phyloP scores from a whole-genome alignment of 78 protist species.

The Dictyostelium firmibasis region DNA sequence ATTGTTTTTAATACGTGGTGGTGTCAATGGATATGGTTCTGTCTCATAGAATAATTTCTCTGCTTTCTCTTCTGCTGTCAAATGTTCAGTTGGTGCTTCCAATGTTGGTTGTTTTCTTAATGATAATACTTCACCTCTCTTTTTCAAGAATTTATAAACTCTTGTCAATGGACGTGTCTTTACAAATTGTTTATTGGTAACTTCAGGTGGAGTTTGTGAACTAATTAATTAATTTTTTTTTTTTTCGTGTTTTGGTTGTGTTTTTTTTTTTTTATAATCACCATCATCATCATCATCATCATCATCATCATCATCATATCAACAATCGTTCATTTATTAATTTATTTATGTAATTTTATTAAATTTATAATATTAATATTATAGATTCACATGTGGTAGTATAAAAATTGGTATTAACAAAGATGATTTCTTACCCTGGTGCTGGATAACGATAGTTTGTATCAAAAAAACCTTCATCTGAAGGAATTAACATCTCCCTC shows the following conservation, averaged over 20 bases:
- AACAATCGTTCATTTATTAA: no score
- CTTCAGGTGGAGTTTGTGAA: constrained; percentile 79
- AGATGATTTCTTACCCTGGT: constrained; percentile 81
- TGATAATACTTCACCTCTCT: constrained; percentile 78
- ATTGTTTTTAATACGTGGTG: constrained; percentile 19
- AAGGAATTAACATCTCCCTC: not conserved
- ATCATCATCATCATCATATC: no score
- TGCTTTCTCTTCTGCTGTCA: not conserved
- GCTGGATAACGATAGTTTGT: constrained; percentile 66
- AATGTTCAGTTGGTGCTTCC: not conserved
- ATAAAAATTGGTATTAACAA: no score
- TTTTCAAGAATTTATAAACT: constrained; percentile 57
- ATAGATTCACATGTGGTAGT: no score
- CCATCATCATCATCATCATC: no score
- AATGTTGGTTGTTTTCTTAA: constrained; percentile 42
- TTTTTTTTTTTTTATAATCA: no score
- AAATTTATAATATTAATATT: no score
- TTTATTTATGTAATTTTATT: no score
- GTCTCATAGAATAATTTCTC: constrained; percentile 53
- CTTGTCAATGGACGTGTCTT: constrained; percentile 68
- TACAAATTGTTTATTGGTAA: constrained; percentile 20
- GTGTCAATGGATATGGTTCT: constrained; percentile 6
- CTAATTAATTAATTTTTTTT: not conserved
- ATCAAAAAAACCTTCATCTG: constrained; percentile 34
- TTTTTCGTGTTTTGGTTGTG: no score